These are phyloP conservation scores for Emmonsia crescens DNA, from an alignment of 2,329 filamentous ascomycete genomes.

Conservation along the genomic window DNA sequence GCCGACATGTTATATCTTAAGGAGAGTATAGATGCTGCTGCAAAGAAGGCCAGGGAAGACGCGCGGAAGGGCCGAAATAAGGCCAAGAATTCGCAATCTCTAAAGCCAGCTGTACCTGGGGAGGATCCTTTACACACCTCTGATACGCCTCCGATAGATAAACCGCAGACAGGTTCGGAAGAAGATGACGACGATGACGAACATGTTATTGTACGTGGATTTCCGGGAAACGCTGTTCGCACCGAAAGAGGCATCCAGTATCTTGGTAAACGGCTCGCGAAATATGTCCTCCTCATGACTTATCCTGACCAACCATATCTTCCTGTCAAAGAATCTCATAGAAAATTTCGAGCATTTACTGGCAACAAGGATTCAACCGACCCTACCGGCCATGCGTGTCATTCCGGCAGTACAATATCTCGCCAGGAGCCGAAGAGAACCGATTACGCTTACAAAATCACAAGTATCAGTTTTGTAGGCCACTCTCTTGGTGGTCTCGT, in stretches of 20 bases:
- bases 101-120: neutral
- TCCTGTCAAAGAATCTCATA: constrained; percentile 49
- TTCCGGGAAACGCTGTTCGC: constrained; percentile 75
- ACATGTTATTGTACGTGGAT: constrained; percentile 77
- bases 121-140: neutral
- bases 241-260: constrained; percentile 97
- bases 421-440: constrained; percentile 27
- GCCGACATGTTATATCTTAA: constrained; percentile 96
- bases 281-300: constrained; percentile 79
- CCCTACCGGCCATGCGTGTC: constrained; percentile 27
- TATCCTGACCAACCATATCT: constrained; percentile 88
- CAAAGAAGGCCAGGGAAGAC: constrained; percentile 61
- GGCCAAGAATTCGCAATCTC: constrained; percentile 20
- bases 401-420: constrained; percentile 47
- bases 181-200: constrained; percentile 40
- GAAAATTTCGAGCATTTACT: constrained; percentile 40
- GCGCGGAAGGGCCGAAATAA: constrained; percentile 46
- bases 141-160: constrained; percentile 9
- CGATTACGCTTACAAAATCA: constrained; percentile 61
- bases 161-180: constrained; percentile 3
- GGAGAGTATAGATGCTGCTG: constrained; percentile 84
- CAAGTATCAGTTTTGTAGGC: constrained; percentile 88
- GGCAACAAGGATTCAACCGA: constrained; percentile 23
- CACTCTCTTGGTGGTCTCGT: constrained; percentile 85
- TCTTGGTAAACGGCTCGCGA: constrained; percentile 84